These are phyloP conservation scores for Magnaporthales sp. DNA, from an alignment of 2,329 filamentous ascomycete genomes.

Conservation along the genomic window DNA sequence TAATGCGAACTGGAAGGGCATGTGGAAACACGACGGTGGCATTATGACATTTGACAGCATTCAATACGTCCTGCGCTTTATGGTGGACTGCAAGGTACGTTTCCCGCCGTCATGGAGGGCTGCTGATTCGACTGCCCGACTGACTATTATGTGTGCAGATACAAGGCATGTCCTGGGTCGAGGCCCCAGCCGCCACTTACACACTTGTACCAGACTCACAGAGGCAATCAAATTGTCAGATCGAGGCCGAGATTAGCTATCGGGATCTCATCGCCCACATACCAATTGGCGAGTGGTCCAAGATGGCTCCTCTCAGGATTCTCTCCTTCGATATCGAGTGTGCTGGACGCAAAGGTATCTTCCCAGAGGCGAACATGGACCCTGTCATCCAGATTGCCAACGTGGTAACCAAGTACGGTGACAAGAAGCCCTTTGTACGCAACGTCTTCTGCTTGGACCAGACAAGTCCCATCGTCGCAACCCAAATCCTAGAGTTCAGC, in stretches of 20 bases:
- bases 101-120: not conserved
- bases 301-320: constrained; percentile 89
- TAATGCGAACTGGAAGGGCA: constrained; percentile 77
- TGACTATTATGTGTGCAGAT: constrained; percentile 40
- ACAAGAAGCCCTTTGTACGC: constrained; percentile 87
- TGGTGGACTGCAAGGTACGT: constrained; percentile 82
- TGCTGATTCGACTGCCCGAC: constrained; percentile 1
- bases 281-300: constrained; percentile 89
- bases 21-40: constrained; percentile 68
- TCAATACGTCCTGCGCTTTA: constrained; percentile 90
- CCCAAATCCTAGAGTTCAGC: constrained; percentile 77
- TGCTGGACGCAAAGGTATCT: constrained; percentile 93
- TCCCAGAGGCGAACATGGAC: constrained; percentile 84
- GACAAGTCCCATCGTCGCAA: constrained; percentile 90
- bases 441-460: constrained; percentile 95
- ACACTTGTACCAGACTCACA: constrained; percentile 55
- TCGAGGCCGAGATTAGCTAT: constrained; percentile 82
- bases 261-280: constrained; percentile 77
- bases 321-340: constrained; percentile 99
- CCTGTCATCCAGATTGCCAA: constrained; percentile 98
- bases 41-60: constrained; percentile 94
- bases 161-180: constrained; percentile 95
- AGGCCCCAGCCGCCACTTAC: constrained; percentile 69
- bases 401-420: constrained; percentile 87
- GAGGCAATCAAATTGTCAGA: constrained; percentile 88